Percentiles rank a stretch among this genome's conserved stretches.
Evolutionary conservation across 192 early-diverging fungal genomes (phyloP).

Genomic region (Linnemannia exigua): DNA sequence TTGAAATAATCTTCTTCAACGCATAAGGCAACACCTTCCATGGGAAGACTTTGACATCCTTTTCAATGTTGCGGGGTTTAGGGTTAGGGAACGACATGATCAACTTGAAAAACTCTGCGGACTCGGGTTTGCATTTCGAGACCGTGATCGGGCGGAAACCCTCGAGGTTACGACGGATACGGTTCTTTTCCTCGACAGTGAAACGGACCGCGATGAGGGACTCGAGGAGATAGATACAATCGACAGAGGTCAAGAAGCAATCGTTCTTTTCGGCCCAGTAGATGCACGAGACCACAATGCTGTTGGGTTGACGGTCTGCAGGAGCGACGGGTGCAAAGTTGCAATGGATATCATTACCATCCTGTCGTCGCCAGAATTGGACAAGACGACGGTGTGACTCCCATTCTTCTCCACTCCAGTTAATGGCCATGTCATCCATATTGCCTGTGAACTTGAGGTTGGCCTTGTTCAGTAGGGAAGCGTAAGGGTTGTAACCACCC

Average conservation of each 20-base stretch:
- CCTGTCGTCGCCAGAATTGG: slow-evolving; percentile 79
- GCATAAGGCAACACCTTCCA: slow-evolving; percentile 74
- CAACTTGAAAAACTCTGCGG: slow-evolving; percentile 80
- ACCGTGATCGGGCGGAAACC: slow-evolving; percentile 83
- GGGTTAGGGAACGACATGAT: slow-evolving; percentile 89
- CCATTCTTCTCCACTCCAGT: slow-evolving; percentile 77
- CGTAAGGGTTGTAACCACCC: slow-evolving; percentile 39
- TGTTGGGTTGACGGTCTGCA: slow-evolving; percentile 70
- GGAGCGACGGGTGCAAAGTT: slow-evolving; percentile 70
- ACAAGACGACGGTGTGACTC: slow-evolving; percentile 74
- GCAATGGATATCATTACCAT: slow-evolving; percentile 72
- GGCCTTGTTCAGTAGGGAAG: slow-evolving; percentile 40
- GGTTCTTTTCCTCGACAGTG: slow-evolving; percentile 88
- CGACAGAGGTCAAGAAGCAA: slow-evolving; percentile 83
- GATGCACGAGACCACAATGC: slow-evolving; percentile 82
- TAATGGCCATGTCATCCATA: slow-evolving; percentile 73
- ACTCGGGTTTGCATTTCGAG: slow-evolving; percentile 82
- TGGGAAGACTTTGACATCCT: slow-evolving; percentile 76
- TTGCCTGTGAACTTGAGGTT: slow-evolving; percentile 63
- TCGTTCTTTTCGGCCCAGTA: slow-evolving; percentile 77
- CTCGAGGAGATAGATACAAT: slow-evolving; percentile 80
- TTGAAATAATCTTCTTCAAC: slow-evolving; percentile 83
- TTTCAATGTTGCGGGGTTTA: slow-evolving; percentile 89
- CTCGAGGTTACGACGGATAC: slow-evolving; percentile 88
- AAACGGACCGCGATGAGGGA: slow-evolving; percentile 80